Evolutionary conservation across 768 basidiomycete genomes (phyloP).

Genomic region (Lyophyllum atratum): DNA sequence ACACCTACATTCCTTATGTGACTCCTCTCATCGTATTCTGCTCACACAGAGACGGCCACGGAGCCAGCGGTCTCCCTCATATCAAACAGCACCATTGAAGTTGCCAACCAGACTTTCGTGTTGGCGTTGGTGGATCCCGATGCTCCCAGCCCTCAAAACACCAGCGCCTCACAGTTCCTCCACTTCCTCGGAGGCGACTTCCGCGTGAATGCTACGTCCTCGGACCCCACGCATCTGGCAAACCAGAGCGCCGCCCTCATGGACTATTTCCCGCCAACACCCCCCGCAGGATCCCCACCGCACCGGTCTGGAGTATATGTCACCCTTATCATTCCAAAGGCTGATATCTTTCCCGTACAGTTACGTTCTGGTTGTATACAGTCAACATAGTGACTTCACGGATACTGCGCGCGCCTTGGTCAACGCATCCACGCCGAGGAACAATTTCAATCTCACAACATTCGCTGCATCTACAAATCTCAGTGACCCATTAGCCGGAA

Average conservation of each 20-base stretch:
- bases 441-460: slow-evolving; percentile 39
- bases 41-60: slow-evolving; percentile 31
- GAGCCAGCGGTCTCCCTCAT: slow-evolving; percentile 33
- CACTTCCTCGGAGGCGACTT: slow-evolving; percentile 45
- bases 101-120: slow-evolving; percentile 32
- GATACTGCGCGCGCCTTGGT: slow-evolving; percentile 29
- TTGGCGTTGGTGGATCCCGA: slow-evolving; percentile 45
- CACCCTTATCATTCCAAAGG: slow-evolving; percentile 10
- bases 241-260: slow-evolving; percentile 41
- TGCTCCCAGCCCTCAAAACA: slow-evolving; percentile 41
- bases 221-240: slow-evolving; percentile 28
- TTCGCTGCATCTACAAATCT: slow-evolving; percentile 36
- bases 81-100: slow-evolving; percentile 23
- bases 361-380: slow-evolving; percentile 37
- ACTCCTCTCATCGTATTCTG: not conserved
- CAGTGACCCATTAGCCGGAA: slow-evolving; percentile 40
- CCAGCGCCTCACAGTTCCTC: slow-evolving; percentile 35
- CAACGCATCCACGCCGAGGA: slow-evolving; percentile 34
- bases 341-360: slow-evolving; percentile 16
- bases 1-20: not conserved
- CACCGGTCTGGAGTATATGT: slow-evolving; percentile 36
- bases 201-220: slow-evolving; percentile 21
- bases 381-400: slow-evolving; percentile 33
- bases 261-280: slow-evolving; percentile 39
- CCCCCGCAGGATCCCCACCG: slow-evolving; percentile 42